phyloP scores from a whole-genome alignment of 148 eudicot genomes.

The Chenopodium formosanum region DNA sequence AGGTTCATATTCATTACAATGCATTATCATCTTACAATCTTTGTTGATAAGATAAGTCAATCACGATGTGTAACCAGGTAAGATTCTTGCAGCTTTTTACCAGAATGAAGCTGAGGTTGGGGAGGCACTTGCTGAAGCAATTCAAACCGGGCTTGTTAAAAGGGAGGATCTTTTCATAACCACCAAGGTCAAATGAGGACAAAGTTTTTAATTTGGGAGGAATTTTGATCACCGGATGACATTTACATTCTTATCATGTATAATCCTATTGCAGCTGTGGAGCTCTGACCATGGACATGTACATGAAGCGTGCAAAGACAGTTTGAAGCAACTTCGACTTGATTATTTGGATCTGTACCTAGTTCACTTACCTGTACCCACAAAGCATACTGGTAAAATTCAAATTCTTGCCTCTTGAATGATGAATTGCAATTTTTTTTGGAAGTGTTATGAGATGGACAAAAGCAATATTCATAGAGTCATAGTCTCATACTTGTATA shows the following conservation, averaged over 20 bases:
- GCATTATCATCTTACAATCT: neutral
- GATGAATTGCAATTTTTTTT: neutral
- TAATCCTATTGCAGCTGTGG: conserved; percentile 63
- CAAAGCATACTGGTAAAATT: conserved; percentile 72
- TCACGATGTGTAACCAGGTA: conserved; percentile 9
- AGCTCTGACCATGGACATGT: conserved; percentile 97
- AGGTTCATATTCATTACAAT: neutral
- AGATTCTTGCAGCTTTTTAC: conserved; percentile 69
- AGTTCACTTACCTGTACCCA: conserved; percentile 89
- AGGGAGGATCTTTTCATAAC: conserved; percentile 94
- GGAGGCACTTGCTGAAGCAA: conserved; percentile 86
- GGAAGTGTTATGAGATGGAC: neutral
- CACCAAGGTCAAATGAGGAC: conserved; percentile 49
- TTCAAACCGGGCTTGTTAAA: conserved; percentile 73
- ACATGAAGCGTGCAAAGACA: conserved; percentile 83
- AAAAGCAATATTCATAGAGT: neutral
- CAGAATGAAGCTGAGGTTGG: conserved; percentile 91
- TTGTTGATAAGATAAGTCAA: neutral
- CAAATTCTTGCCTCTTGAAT: neutral
- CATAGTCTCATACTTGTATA: neutral
- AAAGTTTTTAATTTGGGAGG: neutral
- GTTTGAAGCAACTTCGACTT: conserved; percentile 75
- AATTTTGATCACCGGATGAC: neutral
- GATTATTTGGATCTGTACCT: conserved; percentile 87
- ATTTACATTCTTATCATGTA: neutral